Evolutionary conservation across 1,284 basidiomycete genomes (phyloP).

Genomic region (Pseudomicrostroma phylloplanum): DNA sequence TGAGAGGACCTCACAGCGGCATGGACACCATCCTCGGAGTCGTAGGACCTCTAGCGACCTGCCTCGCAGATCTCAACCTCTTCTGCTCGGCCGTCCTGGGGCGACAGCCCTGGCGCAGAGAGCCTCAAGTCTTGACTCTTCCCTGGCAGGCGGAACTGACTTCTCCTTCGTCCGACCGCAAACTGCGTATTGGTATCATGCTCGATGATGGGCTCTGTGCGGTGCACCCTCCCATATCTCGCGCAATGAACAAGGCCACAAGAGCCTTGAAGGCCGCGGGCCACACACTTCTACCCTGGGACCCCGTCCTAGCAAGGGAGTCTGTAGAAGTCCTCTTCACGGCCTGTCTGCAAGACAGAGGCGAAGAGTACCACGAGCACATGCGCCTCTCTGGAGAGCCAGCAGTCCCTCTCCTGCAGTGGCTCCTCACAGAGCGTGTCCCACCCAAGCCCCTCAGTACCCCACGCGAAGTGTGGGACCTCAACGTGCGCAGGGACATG

Average conservation of each 20-base stretch:
- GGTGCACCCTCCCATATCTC: too few relatives aligned
- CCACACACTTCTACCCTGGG: too few relatives aligned
- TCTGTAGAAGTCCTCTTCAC: too few relatives aligned
- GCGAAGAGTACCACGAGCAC: too few relatives aligned
- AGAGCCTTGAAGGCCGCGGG: too few relatives aligned
- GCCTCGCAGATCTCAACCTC: conserved; percentile 22
- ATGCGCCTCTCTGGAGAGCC: too few relatives aligned
- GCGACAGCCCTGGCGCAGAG: conserved; percentile 25
- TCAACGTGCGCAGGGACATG: not conserved
- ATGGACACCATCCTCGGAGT: conserved; percentile 27
- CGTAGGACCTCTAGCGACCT: conserved; percentile 30
- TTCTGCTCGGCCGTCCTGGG: conserved; percentile 27
- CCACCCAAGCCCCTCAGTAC: not conserved
- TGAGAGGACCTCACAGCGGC: conserved; percentile 22
- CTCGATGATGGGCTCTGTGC: too few relatives aligned
- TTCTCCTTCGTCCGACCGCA: not conserved
- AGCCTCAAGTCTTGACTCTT: conserved; percentile 29
- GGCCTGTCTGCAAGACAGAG: too few relatives aligned
- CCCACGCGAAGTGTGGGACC: not conserved
- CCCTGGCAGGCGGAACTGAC: conserved; percentile 17
- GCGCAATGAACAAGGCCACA: too few relatives aligned
- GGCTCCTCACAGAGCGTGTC: too few relatives aligned
- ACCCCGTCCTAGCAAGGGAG: too few relatives aligned
- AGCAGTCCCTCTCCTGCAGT: too few relatives aligned
- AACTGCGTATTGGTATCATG: not conserved